Percentiles rank a stretch among this genome's conserved stretches.
Conservation (phyloP, 495 filamentous ascomycete species). For the Thermothielavioides terrestris region DNA sequence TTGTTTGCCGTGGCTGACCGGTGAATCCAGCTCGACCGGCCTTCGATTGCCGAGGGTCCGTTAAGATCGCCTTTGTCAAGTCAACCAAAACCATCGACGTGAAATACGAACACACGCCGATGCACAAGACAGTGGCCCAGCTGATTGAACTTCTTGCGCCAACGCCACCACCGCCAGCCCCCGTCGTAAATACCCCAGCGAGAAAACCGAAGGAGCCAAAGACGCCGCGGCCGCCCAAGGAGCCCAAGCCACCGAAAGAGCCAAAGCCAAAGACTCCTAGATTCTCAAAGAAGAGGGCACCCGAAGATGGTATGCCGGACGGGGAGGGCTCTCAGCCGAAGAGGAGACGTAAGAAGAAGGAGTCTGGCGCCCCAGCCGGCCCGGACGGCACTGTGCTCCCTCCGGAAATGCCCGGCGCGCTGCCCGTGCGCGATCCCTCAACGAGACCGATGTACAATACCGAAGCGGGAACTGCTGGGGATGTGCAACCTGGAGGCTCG, state of each 20-base stretch:
- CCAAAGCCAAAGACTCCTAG: conserved; percentile 31
- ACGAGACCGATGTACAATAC: conserved; percentile 13
- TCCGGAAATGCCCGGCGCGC: conserved; percentile 21
- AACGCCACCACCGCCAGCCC: conserved; percentile 15
- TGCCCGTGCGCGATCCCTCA: conserved; percentile 15
- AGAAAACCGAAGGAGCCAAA: conserved; percentile 42
- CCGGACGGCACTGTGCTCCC: conserved; percentile 9
- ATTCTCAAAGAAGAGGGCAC: conserved; percentile 39
- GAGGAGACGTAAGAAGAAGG: conserved; percentile 27
- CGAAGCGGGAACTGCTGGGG: not conserved
- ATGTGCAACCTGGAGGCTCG: not conserved
- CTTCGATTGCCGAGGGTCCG: conserved; percentile 41
- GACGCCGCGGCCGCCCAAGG: conserved; percentile 47
- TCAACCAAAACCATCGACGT: conserved; percentile 31
- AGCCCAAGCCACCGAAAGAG: conserved; percentile 37
- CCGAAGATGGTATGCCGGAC: conserved; percentile 39
- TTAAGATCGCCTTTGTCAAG: conserved; percentile 37
- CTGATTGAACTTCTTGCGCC: conserved; percentile 33
- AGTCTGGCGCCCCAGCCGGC: conserved; percentile 3
- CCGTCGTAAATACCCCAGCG: conserved; percentile 8
- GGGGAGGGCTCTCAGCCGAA: conserved; percentile 10
- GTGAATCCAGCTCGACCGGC: conserved; percentile 35
- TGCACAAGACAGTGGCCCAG: conserved; percentile 39
- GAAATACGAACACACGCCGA: conserved; percentile 40
- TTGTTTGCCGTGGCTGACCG: conserved; percentile 11